These are phyloP conservation scores for Psilocybe subaeruginosa DNA, from an alignment of 768 basidiomycete genomes.

Conservation along the genomic window DNA sequence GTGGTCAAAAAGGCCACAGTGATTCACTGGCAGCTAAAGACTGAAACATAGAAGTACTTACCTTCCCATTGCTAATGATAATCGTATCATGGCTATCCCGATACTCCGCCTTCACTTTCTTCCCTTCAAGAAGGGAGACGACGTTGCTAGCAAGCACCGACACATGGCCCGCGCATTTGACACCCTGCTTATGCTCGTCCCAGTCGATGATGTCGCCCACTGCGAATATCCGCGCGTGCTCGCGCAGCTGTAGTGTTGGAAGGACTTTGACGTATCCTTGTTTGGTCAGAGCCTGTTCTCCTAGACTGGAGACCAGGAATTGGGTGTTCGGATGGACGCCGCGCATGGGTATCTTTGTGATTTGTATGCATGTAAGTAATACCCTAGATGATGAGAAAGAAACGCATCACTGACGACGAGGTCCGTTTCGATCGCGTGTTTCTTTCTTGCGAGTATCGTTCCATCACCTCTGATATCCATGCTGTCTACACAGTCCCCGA, in stretches of 20 bases:
- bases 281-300: slow-evolving; percentile 28
- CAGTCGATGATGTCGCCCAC: slow-evolving; percentile 59
- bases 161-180: slow-evolving; percentile 47
- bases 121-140: slow-evolving; percentile 27
- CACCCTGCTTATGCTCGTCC: slow-evolving; percentile 55
- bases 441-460: background rate
- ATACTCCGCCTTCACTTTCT: slow-evolving; percentile 27
- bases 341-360: slow-evolving; percentile 30
- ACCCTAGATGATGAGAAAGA: background rate
- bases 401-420: background rate
- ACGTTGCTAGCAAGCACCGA: slow-evolving; percentile 50
- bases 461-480: slow-evolving; percentile 35
- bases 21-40: background rate
- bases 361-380: background rate
- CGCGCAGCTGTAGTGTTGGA: slow-evolving; percentile 51
- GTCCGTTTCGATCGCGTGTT: slow-evolving; percentile 17
- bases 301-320: slow-evolving; percentile 28
- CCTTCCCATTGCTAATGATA: slow-evolving; percentile 23
- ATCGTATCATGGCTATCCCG: slow-evolving; percentile 22
- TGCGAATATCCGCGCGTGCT: slow-evolving; percentile 55
- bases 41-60: background rate
- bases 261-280: slow-evolving; percentile 47
- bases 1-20: no score
- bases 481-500: slow-evolving; percentile 42
- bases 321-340: slow-evolving; percentile 47